Base-by-base conservation (phyloP, 805 yeast species). In the Cyberlindnera mycetangii region DNA sequence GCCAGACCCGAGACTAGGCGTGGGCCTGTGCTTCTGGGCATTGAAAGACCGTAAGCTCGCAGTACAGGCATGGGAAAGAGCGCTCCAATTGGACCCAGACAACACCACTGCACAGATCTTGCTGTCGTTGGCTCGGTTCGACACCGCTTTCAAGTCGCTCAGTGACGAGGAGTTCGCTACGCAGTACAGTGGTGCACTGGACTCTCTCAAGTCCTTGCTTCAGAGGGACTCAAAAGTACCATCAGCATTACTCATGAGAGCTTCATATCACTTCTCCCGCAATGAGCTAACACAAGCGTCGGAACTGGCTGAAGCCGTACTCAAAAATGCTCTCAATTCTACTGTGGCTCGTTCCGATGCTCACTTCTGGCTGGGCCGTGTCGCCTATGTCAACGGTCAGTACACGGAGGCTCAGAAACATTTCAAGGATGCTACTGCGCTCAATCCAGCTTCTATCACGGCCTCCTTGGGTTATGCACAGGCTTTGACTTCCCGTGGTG, bases 1-100 rank as follows among this genome's bases (percentile, higher is more conserved):
- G 54, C 97, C 98, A 5, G 97, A 92, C 67, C 95, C 97, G 16
- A 75, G 99, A 64, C 76, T 93, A 48, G 99, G 98, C 22, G 79
- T 92, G 49, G 99, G 99, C 28, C 69, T 93, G 52, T 90, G 97
- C 64, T 92, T 83, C 61, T 93, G 97, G 97, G 78, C 78, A 48
- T 69, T 93, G 49, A 84, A 84, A 41, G 95, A 88, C 62, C 76
- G 78, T 51, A 76, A 75, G 41, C 76, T 88, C 69, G 98, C 99
- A 0, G 59, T 75, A 7, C 68, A 70, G 39, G 84, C 98, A 0
- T 93, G 98, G 97, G 76, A 78, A 50, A 76, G 97, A 58, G 75
- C 88, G 1, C 66, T 81, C 25, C 85, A 83, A 59, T 64, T 92
- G 33, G 78, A 84, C 50, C 59, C 69, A 19, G 31, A 37, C 27